Conservation (phyloP, 2,329 filamentous ascomycete species). For the Bipolaris zeicola region DNA sequence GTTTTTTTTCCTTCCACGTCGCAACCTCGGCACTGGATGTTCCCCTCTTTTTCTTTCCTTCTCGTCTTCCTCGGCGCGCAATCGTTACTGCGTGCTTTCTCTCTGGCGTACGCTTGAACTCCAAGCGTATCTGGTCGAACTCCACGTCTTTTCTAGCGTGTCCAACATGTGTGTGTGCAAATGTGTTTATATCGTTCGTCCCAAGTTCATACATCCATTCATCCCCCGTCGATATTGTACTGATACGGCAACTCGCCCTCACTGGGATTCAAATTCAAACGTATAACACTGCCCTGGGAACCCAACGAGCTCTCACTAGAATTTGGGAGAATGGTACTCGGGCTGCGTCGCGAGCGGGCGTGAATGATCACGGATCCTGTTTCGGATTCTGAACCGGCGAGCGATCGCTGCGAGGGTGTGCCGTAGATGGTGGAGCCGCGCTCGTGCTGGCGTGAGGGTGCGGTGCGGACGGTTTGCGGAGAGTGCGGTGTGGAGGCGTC, state of each 20-base stretch:
- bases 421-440: conserved; percentile 29
- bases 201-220: neutral
- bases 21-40: neutral
- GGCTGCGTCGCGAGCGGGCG: conserved; percentile 28
- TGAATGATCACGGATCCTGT: conserved; percentile 34
- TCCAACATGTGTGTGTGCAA: neutral
- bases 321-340: conserved; percentile 38
- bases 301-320: conserved; percentile 39
- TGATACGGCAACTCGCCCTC: conserved; percentile 43
- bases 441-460: conserved; percentile 33
- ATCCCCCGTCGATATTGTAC: conserved; percentile 26
- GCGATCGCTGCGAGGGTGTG: conserved; percentile 33
- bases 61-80: no score
- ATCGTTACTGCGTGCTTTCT: neutral
- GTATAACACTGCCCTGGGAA: conserved; percentile 31
- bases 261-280: conserved; percentile 32
- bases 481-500: conserved; percentile 18
- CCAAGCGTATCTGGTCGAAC: neutral
- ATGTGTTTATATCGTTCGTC: neutral
- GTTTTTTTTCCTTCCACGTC: neutral
- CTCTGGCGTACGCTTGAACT: neutral
- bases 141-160: neutral
- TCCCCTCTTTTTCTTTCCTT: neutral
- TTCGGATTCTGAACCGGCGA: conserved; percentile 25
- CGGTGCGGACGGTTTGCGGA: conserved; percentile 40